Base-by-base conservation (phyloP, 805 yeast genomes). In the Pichia exigua region DNA sequence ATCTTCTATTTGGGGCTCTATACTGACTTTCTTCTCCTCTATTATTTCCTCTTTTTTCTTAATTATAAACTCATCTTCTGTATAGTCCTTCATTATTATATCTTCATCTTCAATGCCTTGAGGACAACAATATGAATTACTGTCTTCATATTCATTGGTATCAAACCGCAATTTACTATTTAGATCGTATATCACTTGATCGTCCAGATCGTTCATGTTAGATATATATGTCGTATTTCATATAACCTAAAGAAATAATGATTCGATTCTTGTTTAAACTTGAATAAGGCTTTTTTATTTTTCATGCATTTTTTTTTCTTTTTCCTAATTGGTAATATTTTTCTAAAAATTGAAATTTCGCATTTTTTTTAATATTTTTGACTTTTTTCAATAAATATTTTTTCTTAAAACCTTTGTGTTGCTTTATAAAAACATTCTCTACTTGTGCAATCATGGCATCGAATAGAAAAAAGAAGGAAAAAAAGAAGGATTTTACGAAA, bases 401-500 rank as follows among this genome's bases (percentile, higher is more conserved):
- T 24, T 45, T 26, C 26, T 22, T 35, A 12, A 32, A n/a, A n/a
- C n/a, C 11, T 24, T 3, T 40, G 1, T 18, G 4, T 21, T 30
- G 7, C 6, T 13, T 15, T 3, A 30, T 30, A 30, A 10, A 30
- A 30, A 30, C 35, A n/a, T 15, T 12, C 13, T 13, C 12, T 13
- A 35, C 4, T 40, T 21, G n/a, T 3, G 5, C 42, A 39, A 49
- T 15, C 56, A 78, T 67, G 82, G 78, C 65, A 58, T 80, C 81
- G 44, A 79, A 67, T 59, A 76, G 73, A 65, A 85, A 81, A 70
- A 76, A 72, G 68, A 69, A 73, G 42, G 83, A 83, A 55, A 87
- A 85, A 71, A 75, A 74, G 63, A 85, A 83, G 68, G 95, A 87
- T 62, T 87, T 87, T 64, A 75, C 70, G 61, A 89, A 89, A 66